Evolutionary conservation across 352 stramenopile species (phyloP).

Genomic region (Thalassiosira ordinaria): DNA sequence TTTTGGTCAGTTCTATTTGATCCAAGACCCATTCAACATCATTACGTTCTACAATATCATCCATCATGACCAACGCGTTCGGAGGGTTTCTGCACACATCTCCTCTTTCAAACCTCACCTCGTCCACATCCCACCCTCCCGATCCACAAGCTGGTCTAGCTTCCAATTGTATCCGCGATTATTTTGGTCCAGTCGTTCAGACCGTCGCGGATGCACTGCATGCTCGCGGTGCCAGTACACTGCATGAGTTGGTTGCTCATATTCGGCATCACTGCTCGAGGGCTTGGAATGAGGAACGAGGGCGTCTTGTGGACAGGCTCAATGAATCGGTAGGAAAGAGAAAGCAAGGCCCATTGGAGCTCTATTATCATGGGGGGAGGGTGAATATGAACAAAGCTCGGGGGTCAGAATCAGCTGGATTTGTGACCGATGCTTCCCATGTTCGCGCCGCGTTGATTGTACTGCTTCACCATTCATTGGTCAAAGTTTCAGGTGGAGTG

Average conservation of each 20-base stretch:
- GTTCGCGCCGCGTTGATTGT: conserved; percentile 71
- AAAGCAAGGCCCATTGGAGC: not conserved
- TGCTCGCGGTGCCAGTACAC: conserved; percentile 45
- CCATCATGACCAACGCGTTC: conserved; percentile 48
- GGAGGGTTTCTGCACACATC: conserved; percentile 67
- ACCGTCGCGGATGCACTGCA: conserved; percentile 74
- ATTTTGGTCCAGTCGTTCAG: conserved; percentile 76
- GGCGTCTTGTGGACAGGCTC: conserved; percentile 42
- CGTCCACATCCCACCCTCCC: conserved; percentile 53
- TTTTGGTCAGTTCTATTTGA: too few species aligned
- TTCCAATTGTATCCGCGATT: conserved; percentile 78
- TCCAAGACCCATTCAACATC: too few species aligned
- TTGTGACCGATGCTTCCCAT: conserved; percentile 46
- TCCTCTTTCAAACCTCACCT: conserved; percentile 52
- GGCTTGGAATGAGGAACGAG: conserved; percentile 52
- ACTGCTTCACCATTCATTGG: conserved; percentile 77
- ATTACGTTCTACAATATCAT: too few species aligned
- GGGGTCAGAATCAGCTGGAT: conserved; percentile 44
- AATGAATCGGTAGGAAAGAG: conserved; percentile 4
- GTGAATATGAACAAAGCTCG: conserved; percentile 53
- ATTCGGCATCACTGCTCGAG: conserved; percentile 43
- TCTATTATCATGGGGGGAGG: conserved; percentile 28
- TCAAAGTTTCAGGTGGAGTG: conserved; percentile 44
- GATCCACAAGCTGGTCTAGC: conserved; percentile 58
- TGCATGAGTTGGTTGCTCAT: conserved; percentile 35